Base-by-base conservation (phyloP, 208 protist genomes). In the Trypanosoma avium region DNA sequence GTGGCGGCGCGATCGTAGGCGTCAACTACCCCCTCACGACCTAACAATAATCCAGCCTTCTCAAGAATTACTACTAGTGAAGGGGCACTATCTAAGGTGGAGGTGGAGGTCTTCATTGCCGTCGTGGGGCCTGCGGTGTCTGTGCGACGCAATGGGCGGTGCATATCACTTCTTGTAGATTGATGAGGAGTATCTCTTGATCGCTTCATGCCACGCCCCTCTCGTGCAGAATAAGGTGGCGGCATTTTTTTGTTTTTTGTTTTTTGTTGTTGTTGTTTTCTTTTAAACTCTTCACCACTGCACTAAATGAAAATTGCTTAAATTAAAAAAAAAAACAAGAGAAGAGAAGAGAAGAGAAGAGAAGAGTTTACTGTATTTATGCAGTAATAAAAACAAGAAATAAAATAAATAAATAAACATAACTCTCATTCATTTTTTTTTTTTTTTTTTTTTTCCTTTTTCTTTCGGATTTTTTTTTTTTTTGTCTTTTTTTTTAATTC, bases 1-100 rank as follows among this genome's bases (percentile, higher is more conserved):
- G 76, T 89, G n/a, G 76, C 76, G 4, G 82, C 79, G 32, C 89
- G 84, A 38, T 93, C 86, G 68, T 93, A 93, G 24, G 89, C 86
- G 53, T 95, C 89, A 15, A 95, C 86, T 9, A 93, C 71, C 2
- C 82, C 86, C 43, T 81, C 75, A 55, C 79, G 72, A 19, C 90
- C 90, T 35, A 92, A 73, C 29, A 91, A 65, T 13, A 96, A 71
- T 9, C 91, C 88, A 0, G 88, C 87, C 60, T 92, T 87, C 67
- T 93, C 86, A 24, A 96, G 68, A 57, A 96, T 93, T 12, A 96
- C 85, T 7, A 96, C 88, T 15, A 42, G n/a, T n/a, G n/a, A n/a
- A n/a, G n/a, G n/a, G n/a, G n/a, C n/a, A n/a, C n/a, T n/a, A n/a
- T n/a, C n/a, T n/a, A n/a, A n/a, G n/a, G n/a, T n/a, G 17, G 48